Evolutionary conservation across 169 alveolate genomes (phyloP).

Genomic region (Miamiensis avidus): DNA sequence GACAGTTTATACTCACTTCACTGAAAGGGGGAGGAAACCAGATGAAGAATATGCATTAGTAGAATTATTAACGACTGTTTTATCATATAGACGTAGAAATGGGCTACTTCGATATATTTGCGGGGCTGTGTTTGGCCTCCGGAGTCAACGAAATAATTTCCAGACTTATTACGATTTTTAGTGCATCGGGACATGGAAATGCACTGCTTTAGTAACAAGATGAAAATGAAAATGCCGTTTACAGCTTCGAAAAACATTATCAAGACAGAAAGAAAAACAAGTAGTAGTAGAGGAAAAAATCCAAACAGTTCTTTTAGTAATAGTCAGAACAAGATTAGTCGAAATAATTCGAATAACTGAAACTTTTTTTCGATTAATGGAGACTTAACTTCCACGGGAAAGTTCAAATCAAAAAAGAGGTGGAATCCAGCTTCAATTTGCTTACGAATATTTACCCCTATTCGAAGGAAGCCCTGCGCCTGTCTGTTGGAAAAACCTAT

Average conservation of each 20-base stretch:
- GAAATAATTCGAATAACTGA: no score
- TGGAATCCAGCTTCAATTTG: slow-evolving; percentile 1
- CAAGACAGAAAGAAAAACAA: not conserved
- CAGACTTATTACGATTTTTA: not conserved
- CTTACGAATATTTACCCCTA: slow-evolving; percentile 13
- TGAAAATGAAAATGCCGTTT: not conserved
- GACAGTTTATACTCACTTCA: not conserved
- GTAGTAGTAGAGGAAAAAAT: not conserved
- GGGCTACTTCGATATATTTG: slow-evolving; percentile 5
- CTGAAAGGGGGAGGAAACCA: slow-evolving; percentile 3
- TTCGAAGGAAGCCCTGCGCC: not conserved
- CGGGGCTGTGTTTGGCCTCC: slow-evolving; percentile 14
- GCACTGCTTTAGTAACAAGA: no score
- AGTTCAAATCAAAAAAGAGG: slow-evolving; percentile 5
- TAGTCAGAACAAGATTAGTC: not conserved
- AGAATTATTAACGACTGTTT: not conserved
- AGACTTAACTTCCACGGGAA: slow-evolving; percentile 12
- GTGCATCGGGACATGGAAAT: not conserved
- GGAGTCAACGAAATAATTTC: slow-evolving; percentile 11
- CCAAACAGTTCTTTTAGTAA: not conserved
- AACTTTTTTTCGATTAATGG: slow-evolving; percentile 5
- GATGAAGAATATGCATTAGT: no score
- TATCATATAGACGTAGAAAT: not conserved
- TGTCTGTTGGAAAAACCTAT: not conserved
- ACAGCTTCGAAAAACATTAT: not conserved